Evolutionary conservation across 2,329 filamentous ascomycete species (phyloP).

Genomic region (Penicillium sumatraense): DNA sequence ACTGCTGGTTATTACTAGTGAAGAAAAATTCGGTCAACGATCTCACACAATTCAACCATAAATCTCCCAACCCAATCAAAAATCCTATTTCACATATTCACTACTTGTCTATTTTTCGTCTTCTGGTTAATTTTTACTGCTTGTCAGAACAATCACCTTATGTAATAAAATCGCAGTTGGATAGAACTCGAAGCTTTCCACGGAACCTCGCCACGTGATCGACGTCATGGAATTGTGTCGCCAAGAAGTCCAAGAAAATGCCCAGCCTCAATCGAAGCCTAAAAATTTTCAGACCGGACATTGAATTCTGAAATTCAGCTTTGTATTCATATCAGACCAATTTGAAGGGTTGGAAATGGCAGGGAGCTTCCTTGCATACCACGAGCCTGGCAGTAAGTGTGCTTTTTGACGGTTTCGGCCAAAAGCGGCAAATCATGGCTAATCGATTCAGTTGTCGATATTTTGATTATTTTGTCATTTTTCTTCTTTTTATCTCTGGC

Average conservation of each 20-base stretch:
- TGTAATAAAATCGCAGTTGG: not conserved
- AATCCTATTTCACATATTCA: too few species aligned
- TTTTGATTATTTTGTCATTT: slow-evolving; percentile 51
- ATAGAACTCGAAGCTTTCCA: not conserved
- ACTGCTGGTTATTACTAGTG: too few species aligned
- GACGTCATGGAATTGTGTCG: not conserved
- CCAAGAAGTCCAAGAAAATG: slow-evolving; percentile 2
- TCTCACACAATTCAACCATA: too few species aligned
- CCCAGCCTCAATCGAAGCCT: not conserved
- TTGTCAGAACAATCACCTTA: not conserved
- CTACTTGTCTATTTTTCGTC: too few species aligned
- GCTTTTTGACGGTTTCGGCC: not conserved
- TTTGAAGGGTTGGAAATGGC: not conserved
- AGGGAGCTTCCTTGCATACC: slow-evolving; percentile 2
- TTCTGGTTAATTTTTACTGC: too few species aligned
- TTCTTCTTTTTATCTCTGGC: slow-evolving; percentile 50
- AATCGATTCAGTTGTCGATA: slow-evolving; percentile 39
- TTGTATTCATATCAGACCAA: not conserved
- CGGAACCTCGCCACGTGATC: not conserved
- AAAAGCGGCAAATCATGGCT: not conserved
- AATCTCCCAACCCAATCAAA: too few species aligned
- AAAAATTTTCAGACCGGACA: not conserved
- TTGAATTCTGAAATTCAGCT: not conserved
- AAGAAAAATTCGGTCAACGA: too few species aligned
- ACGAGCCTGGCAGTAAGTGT: slow-evolving; percentile 1